Conservation (phyloP, 1,284 basidiomycete species). For the Stereum hirsutum region DNA sequence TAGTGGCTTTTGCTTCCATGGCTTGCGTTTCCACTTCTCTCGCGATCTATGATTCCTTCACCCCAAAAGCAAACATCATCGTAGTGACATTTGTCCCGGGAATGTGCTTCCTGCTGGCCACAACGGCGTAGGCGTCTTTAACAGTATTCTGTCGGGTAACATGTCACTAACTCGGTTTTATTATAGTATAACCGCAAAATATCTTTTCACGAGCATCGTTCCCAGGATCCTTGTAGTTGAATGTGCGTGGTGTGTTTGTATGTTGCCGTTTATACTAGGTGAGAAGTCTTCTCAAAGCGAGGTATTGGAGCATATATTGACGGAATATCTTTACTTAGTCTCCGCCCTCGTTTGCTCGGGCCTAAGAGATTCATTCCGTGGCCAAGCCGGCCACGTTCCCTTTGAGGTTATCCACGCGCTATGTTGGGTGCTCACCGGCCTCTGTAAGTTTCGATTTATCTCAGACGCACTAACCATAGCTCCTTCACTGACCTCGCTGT, state of each 20-base stretch:
- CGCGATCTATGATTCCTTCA: no score
- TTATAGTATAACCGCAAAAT: slow-evolving; percentile 6
- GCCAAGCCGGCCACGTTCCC: neutral
- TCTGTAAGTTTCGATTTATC: slow-evolving; percentile 5
- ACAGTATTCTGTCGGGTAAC: neutral
- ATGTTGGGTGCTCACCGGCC: slow-evolving; percentile 10
- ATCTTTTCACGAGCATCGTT: slow-evolving; percentile 4
- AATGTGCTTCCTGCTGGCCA: slow-evolving; percentile 7
- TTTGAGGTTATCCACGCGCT: slow-evolving; percentile 10
- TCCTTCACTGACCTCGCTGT: neutral
- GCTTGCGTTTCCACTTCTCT: no score
- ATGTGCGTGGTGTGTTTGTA: slow-evolving; percentile 11
- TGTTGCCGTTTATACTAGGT: slow-evolving; percentile 11
- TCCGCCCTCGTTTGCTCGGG: slow-evolving; percentile 8
- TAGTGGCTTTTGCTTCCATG: no score
- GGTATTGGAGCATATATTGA: neutral
- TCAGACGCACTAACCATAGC: neutral
- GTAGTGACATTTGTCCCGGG: slow-evolving; percentile 9
- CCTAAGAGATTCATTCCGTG: slow-evolving; percentile 1
- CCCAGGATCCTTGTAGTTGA: slow-evolving; percentile 10
- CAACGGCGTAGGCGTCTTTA: slow-evolving; percentile 2
- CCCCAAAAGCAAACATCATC: slow-evolving; percentile 5
- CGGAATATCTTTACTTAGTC: slow-evolving; percentile 4
- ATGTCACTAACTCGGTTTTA: neutral
- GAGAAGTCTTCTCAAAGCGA: neutral